Evolutionary conservation across 2,329 filamentous ascomycete species (phyloP).

Genomic region (Aspergillus thermomutatus): DNA sequence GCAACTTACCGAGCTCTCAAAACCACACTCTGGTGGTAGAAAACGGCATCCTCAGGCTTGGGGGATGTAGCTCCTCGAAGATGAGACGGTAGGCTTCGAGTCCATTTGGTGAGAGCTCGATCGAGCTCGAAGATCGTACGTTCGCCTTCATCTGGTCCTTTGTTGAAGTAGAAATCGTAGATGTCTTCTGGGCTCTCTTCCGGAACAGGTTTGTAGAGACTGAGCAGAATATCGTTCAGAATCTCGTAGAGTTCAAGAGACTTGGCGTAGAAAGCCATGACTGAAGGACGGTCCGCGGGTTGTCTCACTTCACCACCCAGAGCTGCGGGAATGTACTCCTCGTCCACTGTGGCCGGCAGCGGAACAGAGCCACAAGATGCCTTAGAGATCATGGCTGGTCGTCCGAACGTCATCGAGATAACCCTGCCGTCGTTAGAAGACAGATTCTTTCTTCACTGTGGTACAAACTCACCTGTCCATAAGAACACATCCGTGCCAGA

Average conservation of each 20-base stretch:
- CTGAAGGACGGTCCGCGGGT: constrained; percentile 22
- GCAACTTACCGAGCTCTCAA: constrained; percentile 27
- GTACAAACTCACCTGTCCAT: constrained; percentile 32
- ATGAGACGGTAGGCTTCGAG: constrained; percentile 26
- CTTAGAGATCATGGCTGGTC: constrained; percentile 35
- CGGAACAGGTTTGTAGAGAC: constrained; percentile 23
- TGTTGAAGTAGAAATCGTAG: constrained; percentile 27
- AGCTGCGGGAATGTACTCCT: constrained; percentile 25
- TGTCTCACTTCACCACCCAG: constrained; percentile 16
- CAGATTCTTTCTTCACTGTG: not conserved
- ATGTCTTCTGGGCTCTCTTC: constrained; percentile 25
- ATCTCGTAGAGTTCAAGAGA: constrained; percentile 36
- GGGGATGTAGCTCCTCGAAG: constrained; percentile 12
- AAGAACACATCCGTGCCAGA: constrained; percentile 37
- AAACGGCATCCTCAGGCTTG: constrained; percentile 16
- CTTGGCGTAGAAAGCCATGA: constrained; percentile 31
- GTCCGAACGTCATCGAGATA: constrained; percentile 38
- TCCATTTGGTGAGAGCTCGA: constrained; percentile 30
- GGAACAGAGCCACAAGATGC: constrained; percentile 24
- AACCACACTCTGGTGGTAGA: constrained; percentile 31
- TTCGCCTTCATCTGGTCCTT: constrained; percentile 20
- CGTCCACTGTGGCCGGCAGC: constrained; percentile 28
- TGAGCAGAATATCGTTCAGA: constrained; percentile 32
- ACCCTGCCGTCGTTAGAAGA: constrained; percentile 17
- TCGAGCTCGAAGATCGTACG: constrained; percentile 34